These are phyloP conservation scores for Roridomyces roridus DNA, from an alignment of 768 basidiomycete genomes.

Conservation along the genomic window DNA sequence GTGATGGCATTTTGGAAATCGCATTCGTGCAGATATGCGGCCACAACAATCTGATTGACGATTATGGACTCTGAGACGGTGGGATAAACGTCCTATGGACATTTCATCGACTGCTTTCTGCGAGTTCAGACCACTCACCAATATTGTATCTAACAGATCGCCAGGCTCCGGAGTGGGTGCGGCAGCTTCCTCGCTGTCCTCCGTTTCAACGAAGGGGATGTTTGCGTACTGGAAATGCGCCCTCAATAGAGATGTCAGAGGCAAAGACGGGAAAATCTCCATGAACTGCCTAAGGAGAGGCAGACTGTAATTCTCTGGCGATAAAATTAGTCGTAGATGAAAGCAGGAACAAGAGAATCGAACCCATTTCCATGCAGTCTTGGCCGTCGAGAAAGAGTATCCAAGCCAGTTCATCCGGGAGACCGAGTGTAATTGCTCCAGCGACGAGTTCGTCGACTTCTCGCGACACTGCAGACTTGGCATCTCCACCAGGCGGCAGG, in stretches of 20 bases:
- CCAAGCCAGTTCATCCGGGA: constrained; percentile 89
- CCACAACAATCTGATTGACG: constrained; percentile 67
- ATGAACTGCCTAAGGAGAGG: constrained; percentile 64
- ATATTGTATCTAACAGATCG: constrained; percentile 65
- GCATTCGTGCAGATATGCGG: constrained; percentile 67
- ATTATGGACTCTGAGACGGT: constrained; percentile 62
- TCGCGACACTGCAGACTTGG: constrained; percentile 54
- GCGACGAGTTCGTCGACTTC: constrained; percentile 77
- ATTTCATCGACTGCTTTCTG: neutral
- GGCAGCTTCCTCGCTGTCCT: constrained; percentile 45
- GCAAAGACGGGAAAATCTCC: constrained; percentile 64
- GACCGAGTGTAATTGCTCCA: constrained; percentile 76
- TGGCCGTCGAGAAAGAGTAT: constrained; percentile 72
- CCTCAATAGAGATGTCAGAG: constrained; percentile 61
- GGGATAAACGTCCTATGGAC: constrained; percentile 59
- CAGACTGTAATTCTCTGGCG: constrained; percentile 66
- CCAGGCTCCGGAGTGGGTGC: constrained; percentile 43
- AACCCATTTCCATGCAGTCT: constrained; percentile 73
- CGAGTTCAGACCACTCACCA: constrained; percentile 51
- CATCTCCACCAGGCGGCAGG: constrained; percentile 49
- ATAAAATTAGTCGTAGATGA: constrained; percentile 2
- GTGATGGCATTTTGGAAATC: constrained; percentile 81
- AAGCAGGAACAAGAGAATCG: constrained; percentile 30
- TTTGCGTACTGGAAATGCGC: constrained; percentile 74
- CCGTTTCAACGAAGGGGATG: constrained; percentile 44